Percentiles rank a stretch among this genome's conserved stretches.
phyloP scores from a whole-genome alignment of 495 filamentous ascomycete species.

The Penicillium egyptiacum region DNA sequence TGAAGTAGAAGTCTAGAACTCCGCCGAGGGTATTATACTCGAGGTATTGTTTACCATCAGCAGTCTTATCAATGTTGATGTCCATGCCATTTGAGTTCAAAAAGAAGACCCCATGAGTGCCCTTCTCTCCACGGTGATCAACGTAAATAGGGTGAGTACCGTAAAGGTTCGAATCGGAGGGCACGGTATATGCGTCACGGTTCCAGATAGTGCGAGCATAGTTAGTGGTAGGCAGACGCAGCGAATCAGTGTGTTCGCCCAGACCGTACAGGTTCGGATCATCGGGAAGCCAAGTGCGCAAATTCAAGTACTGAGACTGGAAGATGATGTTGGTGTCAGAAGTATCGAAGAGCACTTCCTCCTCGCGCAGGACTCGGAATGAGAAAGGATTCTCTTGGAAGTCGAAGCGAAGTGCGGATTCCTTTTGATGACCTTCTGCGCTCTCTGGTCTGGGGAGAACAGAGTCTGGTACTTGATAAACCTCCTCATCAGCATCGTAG shows the following conservation, averaged over 20 bases:
- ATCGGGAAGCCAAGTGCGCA: constrained; percentile 67
- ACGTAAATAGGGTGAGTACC: constrained; percentile 84
- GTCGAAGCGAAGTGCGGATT: constrained; percentile 58
- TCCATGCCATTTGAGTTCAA: constrained; percentile 88
- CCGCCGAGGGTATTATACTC: constrained; percentile 85
- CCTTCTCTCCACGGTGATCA: constrained; percentile 64
- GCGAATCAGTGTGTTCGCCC: constrained; percentile 74
- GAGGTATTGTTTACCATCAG: constrained; percentile 64
- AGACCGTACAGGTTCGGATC: constrained; percentile 75
- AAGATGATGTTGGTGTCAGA: constrained; percentile 69
- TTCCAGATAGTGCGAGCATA: constrained; percentile 82
- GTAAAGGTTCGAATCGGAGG: constrained; percentile 73
- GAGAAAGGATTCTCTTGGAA: constrained; percentile 69
- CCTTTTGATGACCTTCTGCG: constrained; percentile 22
- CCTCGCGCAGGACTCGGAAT: constrained; percentile 63
- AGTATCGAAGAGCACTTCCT: constrained; percentile 79
- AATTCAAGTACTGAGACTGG: constrained; percentile 72
- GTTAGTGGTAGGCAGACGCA: constrained; percentile 68
- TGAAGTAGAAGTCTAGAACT: constrained; percentile 81
- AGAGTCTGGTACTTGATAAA: constrained; percentile 76
- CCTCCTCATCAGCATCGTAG: constrained; percentile 66
- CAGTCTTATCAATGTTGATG: constrained; percentile 70
- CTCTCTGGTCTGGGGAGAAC: constrained; percentile 63
- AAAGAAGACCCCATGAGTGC: constrained; percentile 81
- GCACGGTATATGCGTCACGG: constrained; percentile 68